Evolutionary conservation across 129 eudicot genomes (phyloP).

Genomic region (Escallonia herrerae): DNA sequence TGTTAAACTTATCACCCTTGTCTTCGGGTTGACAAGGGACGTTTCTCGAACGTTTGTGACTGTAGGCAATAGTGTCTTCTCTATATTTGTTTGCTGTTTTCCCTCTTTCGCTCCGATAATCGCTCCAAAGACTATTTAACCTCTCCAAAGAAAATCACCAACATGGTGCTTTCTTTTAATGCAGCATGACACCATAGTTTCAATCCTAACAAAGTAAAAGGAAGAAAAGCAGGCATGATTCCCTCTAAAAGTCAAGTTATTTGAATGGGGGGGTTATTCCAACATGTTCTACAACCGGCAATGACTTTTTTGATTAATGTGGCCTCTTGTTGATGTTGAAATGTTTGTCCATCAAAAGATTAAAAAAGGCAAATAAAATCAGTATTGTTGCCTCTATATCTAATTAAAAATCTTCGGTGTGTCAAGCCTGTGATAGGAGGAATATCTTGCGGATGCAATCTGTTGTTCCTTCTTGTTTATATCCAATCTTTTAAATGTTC

Average conservation of each 20-base stretch:
- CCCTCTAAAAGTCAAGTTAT: conserved; percentile 35
- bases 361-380: too few species aligned
- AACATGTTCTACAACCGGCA: conserved; percentile 23
- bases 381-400: too few species aligned
- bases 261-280: conserved; percentile 5
- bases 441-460: too few species aligned
- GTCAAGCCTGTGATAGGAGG: too few species aligned
- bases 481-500: too few species aligned
- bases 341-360: conserved; percentile 10
- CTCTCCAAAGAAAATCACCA: background rate
- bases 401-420: too few species aligned
- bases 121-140: background rate
- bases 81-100: background rate
- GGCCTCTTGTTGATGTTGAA: conserved; percentile 32
- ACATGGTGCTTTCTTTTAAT: conserved; percentile 13
- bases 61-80: background rate
- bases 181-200: conserved; percentile 27
- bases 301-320: conserved; percentile 33
- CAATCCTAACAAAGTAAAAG: conserved; percentile 21
- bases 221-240: conserved; percentile 33
- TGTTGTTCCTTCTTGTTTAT: too few species aligned
- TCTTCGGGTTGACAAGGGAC: too few species aligned
- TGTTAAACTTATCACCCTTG: too few species aligned
- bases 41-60: background rate
- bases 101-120: too few species aligned